A percentile compares a stretch with the other conserved stretches of the same genome.
Conservation (phyloP, 192 early-diverging fungal genomes). For the Haplosporangium gracile region DNA sequence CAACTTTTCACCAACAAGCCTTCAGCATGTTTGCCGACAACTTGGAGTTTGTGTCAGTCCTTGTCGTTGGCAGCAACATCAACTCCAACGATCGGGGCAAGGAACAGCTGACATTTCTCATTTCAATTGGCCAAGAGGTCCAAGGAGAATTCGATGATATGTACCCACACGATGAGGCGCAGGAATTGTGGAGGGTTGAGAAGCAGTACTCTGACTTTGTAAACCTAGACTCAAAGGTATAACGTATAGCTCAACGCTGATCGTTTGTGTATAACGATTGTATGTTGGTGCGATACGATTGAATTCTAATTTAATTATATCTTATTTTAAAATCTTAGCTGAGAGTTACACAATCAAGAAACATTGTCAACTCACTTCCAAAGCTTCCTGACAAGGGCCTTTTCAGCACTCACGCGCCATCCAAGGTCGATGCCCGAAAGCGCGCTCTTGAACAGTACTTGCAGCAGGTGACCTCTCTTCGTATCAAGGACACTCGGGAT, state of each 20-base stretch:
- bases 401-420: slow-evolving; percentile 84
- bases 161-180: slow-evolving; percentile 62
- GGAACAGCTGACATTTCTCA: slow-evolving; percentile 75
- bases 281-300: neutral
- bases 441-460: slow-evolving; percentile 89
- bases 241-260: neutral
- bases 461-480: slow-evolving; percentile 75
- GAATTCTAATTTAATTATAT: neutral
- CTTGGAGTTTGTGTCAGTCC: slow-evolving; percentile 54
- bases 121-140: slow-evolving; percentile 64
- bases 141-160: slow-evolving; percentile 37
- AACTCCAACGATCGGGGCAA: slow-evolving; percentile 84
- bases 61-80: slow-evolving; percentile 68
- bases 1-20: slow-evolving; percentile 31
- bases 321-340: slow-evolving; percentile 25
- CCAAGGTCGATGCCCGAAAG: slow-evolving; percentile 91
- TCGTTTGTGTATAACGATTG: neutral
- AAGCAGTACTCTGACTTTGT: slow-evolving; percentile 93
- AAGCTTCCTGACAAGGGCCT: slow-evolving; percentile 89
- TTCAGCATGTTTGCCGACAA: slow-evolving; percentile 52
- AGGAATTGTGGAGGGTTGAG: slow-evolving; percentile 85
- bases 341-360: slow-evolving; percentile 57
- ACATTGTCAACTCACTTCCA: slow-evolving; percentile 68
- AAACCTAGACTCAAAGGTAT: slow-evolving; percentile 82
- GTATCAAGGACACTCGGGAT: slow-evolving; percentile 71